Evolutionary conservation across 1,139 yeast species (phyloP), one percentile per base, ranked within the genome.

Genomic region (Pichia cactophila): DNA sequence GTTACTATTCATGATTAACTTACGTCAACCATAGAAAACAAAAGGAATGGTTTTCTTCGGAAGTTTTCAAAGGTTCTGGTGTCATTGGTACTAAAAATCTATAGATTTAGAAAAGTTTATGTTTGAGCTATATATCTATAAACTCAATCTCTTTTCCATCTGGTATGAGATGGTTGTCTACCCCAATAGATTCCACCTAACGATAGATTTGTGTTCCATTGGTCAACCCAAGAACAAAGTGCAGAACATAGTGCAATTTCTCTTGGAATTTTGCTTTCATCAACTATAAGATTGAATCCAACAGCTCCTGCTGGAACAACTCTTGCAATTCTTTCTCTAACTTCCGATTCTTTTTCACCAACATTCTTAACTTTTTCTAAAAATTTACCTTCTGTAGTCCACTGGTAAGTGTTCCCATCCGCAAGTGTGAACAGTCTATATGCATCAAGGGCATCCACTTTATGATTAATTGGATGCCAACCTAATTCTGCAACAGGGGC

Each of bases 161-260:
- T 71, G 23, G 76, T 70, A 51, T 77, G 79, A 35, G 65, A 60
- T 42, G 72, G 72, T 61, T 77, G 78, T 59, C 77, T 71, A 5
- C 79, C 77, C 54, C 70, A 73, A 62, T 80, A 80, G 45, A 80
- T 77, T 33, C 86, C 86, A 26, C 86, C 85, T 36, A 79, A 76
- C 33, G 77, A 78, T 44, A 75, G 63, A 54, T 69, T 68, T 17
- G 86, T 80, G 58, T 78, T 81, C 86, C 86, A 81, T 55, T 80
- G 85, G 58, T 81, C 86, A 51, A 81, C 73, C 60, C 69, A 75
- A 43, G 83, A 78, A 55, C 80, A 74, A 57, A 81, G 66, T 2
- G 84, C 85, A 6, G 82, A 74, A 37, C 80, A 68, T 33, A 81
- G 60, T 1, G 83, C 86, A 66, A 81, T 59, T 55, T 79, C 83